phyloP scores from a whole-genome alignment of 495 filamentous ascomycete species.

The Chlorociboria aeruginascens region DNA sequence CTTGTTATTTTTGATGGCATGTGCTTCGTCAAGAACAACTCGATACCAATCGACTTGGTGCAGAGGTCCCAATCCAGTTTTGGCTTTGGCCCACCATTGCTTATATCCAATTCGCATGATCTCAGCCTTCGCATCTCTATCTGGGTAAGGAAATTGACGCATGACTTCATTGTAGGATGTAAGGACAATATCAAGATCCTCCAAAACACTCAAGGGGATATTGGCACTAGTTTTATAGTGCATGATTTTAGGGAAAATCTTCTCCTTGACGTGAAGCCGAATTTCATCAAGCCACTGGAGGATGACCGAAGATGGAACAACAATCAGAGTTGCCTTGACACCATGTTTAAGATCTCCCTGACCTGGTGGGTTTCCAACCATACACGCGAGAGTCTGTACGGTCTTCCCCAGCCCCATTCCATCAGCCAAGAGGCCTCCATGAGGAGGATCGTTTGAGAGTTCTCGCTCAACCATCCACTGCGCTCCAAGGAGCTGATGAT shows the following conservation, averaged over 20 bases:
- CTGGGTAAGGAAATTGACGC: constrained; percentile 14
- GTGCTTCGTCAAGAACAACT: constrained; percentile 90
- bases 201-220: constrained; percentile 4
- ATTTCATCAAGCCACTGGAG: constrained; percentile 49
- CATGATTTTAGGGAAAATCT: constrained; percentile 16
- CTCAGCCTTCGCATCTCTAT: neutral
- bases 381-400: constrained; percentile 36
- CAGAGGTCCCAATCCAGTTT: constrained; percentile 57
- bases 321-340: constrained; percentile 28
- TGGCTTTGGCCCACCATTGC: constrained; percentile 42
- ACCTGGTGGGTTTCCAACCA: constrained; percentile 30
- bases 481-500: constrained; percentile 42
- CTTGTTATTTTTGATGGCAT: constrained; percentile 48
- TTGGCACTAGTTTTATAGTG: constrained; percentile 6
- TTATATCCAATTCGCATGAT: constrained; percentile 1
- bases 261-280: constrained; percentile 5
- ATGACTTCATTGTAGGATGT: constrained; percentile 45
- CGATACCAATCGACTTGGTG: constrained; percentile 62
- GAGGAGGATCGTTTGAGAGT: constrained; percentile 23
- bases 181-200: constrained; percentile 19
- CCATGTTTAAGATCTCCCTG: constrained; percentile 7
- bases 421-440: constrained; percentile 46
- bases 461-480: constrained; percentile 49
- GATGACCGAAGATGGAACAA: constrained; percentile 40
- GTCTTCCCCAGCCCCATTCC: constrained; percentile 58